Evolutionary conservation across 2,329 filamentous ascomycete species (phyloP).

Genomic region (Aspergillus sp.): DNA sequence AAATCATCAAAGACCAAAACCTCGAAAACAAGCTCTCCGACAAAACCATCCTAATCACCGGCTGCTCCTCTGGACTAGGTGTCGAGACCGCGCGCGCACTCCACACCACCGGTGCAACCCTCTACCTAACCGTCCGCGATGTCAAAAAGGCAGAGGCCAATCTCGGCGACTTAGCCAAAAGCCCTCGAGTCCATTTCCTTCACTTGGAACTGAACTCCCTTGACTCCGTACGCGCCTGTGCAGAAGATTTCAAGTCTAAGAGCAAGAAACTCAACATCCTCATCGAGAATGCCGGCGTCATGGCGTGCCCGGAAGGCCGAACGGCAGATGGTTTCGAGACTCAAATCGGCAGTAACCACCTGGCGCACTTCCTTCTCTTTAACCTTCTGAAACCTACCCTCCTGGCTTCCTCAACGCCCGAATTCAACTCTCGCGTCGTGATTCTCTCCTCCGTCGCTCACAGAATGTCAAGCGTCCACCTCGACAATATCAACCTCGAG

Average conservation of each 20-base stretch:
- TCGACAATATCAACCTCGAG: conserved; percentile 37
- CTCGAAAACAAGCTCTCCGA: conserved; percentile 19
- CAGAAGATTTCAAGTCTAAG: conserved; percentile 11
- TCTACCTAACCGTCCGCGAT: conserved; percentile 41
- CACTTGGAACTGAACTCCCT: conserved; percentile 5
- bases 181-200: conserved; percentile 26
- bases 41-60: conserved; percentile 16
- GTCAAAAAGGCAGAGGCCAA: conserved; percentile 24
- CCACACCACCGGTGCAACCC: conserved; percentile 32
- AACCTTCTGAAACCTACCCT: conserved; percentile 46
- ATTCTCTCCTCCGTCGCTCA: conserved; percentile 50
- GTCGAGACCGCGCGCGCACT: conserved; percentile 50
- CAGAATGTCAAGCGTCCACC: conserved; percentile 31
- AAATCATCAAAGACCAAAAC: conserved; percentile 32
- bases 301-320: conserved; percentile 36
- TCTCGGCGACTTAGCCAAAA: conserved; percentile 20
- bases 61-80: conserved; percentile 42
- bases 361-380: conserved; percentile 56
- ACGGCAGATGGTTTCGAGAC: conserved; percentile 47
- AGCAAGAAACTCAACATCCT: conserved; percentile 27
- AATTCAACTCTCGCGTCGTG: conserved; percentile 52
- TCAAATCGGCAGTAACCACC: conserved; percentile 56
- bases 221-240: not conserved
- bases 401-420: conserved; percentile 28
- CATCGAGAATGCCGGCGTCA: conserved; percentile 50